phyloP scores from a whole-genome alignment of 148 eudicot species.

The Spergularia marina region DNA sequence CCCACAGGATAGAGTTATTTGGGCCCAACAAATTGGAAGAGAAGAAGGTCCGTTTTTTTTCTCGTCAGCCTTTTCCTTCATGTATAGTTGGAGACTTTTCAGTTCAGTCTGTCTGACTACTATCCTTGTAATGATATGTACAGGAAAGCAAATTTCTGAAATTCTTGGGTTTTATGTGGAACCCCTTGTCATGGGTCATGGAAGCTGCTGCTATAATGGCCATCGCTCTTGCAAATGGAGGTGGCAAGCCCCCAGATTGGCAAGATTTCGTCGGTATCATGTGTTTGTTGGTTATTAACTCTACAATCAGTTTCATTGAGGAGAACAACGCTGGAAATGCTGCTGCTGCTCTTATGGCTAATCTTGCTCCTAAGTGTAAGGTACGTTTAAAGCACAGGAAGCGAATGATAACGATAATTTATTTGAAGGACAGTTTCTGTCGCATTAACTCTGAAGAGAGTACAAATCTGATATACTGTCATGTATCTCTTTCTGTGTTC shows the following conservation, averaged over 20 bases:
- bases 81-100: background rate
- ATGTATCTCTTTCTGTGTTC: background rate
- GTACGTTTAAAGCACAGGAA: constrained; percentile 30
- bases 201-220: constrained; percentile 97
- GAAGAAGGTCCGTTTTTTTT: constrained; percentile 52
- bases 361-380: constrained; percentile 97
- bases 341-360: constrained; percentile 99
- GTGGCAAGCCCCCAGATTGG: constrained; percentile 85
- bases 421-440: background rate
- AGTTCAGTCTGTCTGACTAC: background rate
- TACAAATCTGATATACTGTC: background rate
- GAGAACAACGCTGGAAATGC: constrained; percentile 98
- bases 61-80: background rate
- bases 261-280: constrained; percentile 90
- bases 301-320: constrained; percentile 92
- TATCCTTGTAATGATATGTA: constrained; percentile 9
- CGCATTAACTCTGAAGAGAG: background rate
- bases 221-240: constrained; percentile 86
- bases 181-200: constrained; percentile 98
- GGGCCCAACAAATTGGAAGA: constrained; percentile 95
- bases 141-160: constrained; percentile 96
- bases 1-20: constrained; percentile 72
- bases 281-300: constrained; percentile 81
- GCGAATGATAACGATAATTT: too few species aligned
- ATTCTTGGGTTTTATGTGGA: constrained; percentile 99